phyloP scores from a whole-genome alignment of 2,329 filamentous ascomycete genomes.

The Fusarium subtropicale region DNA sequence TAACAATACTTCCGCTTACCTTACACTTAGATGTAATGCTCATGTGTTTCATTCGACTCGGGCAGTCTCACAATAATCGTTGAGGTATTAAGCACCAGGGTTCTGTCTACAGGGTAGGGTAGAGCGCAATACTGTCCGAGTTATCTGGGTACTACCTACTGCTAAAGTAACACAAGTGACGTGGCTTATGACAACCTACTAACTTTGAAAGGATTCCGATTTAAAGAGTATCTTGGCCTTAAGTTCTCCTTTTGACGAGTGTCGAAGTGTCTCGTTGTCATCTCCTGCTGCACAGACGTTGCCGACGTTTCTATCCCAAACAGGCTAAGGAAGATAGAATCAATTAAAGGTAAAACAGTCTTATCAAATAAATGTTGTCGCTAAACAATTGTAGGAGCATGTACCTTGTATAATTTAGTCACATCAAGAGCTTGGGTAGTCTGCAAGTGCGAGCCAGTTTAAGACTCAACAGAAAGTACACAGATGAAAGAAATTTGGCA shows the following conservation, averaged over 20 bases:
- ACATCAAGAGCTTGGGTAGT: background rate
- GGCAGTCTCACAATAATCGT: background rate
- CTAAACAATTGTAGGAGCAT: background rate
- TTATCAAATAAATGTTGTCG: background rate
- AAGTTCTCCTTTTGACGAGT: background rate
- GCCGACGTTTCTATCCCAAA: conserved; percentile 3
- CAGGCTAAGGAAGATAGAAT: background rate
- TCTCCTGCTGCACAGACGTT: background rate
- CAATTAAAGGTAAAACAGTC: conserved; percentile 9
- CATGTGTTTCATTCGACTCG: background rate
- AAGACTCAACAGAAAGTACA: background rate
- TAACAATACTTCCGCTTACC: background rate
- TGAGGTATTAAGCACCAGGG: background rate
- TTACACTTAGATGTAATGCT: background rate
- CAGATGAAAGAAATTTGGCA: background rate
- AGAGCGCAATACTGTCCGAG: background rate
- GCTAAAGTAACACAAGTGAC: background rate
- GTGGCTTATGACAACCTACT: background rate
- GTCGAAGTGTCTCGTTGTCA: background rate
- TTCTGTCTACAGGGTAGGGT: background rate
- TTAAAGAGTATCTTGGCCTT: background rate
- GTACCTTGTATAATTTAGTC: background rate
- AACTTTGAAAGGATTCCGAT: background rate
- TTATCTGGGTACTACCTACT: too few species aligned
- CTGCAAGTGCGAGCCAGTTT: background rate